A percentile compares a stretch with the other conserved stretches of the same genome.
Evolutionary conservation across 1,284 basidiomycete species (phyloP).

Genomic region (Chalciporus piperatoides): DNA sequence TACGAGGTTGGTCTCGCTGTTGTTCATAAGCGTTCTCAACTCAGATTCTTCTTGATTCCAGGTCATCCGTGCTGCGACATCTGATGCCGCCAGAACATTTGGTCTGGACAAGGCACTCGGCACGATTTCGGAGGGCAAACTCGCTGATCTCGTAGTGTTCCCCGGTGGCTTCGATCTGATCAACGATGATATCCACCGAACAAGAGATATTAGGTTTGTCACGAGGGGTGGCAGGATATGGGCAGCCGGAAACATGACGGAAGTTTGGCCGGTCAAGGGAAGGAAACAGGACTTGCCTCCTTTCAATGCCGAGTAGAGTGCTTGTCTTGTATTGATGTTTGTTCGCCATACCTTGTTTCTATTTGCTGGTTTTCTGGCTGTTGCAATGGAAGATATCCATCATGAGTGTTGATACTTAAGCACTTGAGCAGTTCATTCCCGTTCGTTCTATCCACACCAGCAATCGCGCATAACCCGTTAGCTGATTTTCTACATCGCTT

Average conservation of each 20-base stretch:
- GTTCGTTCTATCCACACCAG: too few relatives aligned
- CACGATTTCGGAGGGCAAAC: conserved; percentile 57
- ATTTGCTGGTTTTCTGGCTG: too few relatives aligned
- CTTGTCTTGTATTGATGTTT: neutral
- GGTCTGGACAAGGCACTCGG: conserved; percentile 60
- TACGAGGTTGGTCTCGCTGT: conserved; percentile 39
- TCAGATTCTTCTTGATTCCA: conserved; percentile 23
- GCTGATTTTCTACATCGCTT: conserved; percentile 50
- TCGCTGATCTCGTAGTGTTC: conserved; percentile 67
- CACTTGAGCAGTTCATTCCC: too few relatives aligned
- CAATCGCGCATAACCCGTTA: conserved; percentile 60
- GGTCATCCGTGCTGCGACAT: conserved; percentile 66
- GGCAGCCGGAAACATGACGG: conserved; percentile 61
- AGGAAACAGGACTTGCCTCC: conserved; percentile 51
- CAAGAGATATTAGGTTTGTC: conserved; percentile 51
- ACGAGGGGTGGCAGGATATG: conserved; percentile 63
- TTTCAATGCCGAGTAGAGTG: conserved; percentile 52
- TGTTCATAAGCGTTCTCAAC: neutral
- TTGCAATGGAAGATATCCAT: too few relatives aligned
- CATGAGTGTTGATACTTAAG: too few relatives aligned
- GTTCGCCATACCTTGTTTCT: too few relatives aligned
- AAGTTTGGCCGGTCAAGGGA: conserved; percentile 64
- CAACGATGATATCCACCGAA: conserved; percentile 46
- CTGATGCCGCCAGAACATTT: conserved; percentile 58
- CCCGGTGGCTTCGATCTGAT: conserved; percentile 55